Evolutionary conservation across 768 basidiomycete species (phyloP), one percentile per base, ranked within the genome.

Genomic region (Lactarius psammicola): DNA sequence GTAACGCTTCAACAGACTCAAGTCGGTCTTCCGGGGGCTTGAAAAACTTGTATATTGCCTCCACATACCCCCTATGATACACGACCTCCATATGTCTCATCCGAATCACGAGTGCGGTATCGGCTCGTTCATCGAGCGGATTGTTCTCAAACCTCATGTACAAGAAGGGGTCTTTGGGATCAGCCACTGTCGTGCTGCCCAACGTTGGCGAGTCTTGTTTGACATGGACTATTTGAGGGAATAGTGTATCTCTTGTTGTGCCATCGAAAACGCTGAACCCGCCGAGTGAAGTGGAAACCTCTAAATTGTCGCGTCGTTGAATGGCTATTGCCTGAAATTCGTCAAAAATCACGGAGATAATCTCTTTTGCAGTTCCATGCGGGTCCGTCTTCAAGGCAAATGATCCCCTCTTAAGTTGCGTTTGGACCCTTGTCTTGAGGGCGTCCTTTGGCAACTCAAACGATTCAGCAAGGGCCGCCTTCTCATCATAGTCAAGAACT

Each of bases 71-170:
- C 72, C 81, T 86, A 74, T 98, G 94, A 74, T 99, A 99, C 49
- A 99, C 91, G 68, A 99, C 89, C 76, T 98, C 96, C 87, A 96
- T 90, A 71, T 96, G 90, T 13, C 92, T 86, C 91, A 98, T 90
- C 63, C 87, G 88, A 56, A 95, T 84, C 15, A 90, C 91, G 60
- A 99, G 79, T 1, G 90, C 93, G 71, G 84, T 96, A 74, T 98
- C 96, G 30, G 97, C 94, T 53, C 92, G 86, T 60, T 89, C 87
- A 74, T 97, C 94, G 46, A 98, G 79, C 10, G 96, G 97, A 69
- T 91, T 94, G 64, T 87, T 88, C 78, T 98, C 97, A 70, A 95
- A 90, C 73, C 92, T 93, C 71, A 95, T 78, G 71, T 85, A 92
- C 76, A 99, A 94, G 80, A 99, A 98, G 2, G 86, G 82, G 9